A percentile compares a stretch with the other conserved stretches of the same genome.
These are phyloP conservation scores for Cystofilobasidium macerans DNA, from an alignment of 768 basidiomycete genomes.

Conservation along the genomic window DNA sequence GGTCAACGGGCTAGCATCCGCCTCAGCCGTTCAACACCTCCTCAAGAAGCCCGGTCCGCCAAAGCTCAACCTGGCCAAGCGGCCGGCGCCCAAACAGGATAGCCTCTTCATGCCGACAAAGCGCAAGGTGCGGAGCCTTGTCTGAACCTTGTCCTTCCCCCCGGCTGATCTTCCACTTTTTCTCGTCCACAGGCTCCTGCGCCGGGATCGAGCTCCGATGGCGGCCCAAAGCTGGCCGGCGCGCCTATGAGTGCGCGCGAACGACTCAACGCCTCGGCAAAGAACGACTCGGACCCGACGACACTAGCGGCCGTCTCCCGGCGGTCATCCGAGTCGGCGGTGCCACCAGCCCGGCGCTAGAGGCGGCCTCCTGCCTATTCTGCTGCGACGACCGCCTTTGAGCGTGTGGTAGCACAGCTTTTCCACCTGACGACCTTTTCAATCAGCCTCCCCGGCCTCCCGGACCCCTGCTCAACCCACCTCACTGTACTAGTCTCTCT, in stretches of 20 bases:
- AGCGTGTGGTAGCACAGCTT: too few relatives aligned
- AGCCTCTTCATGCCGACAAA: constrained; percentile 2
- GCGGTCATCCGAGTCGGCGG: too few relatives aligned
- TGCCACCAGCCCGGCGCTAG: too few relatives aligned
- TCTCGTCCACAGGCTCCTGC: not conserved
- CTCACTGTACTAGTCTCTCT: too few relatives aligned
- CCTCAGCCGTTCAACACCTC: not conserved
- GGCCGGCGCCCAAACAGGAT: not conserved
- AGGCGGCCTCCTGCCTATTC: too few relatives aligned
- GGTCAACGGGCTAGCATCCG: not conserved
- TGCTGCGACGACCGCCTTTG: too few relatives aligned
- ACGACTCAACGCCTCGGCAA: not conserved
- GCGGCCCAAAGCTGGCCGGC: not conserved
- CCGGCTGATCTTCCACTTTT: not conserved
- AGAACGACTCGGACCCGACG: not conserved
- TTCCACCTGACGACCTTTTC: too few relatives aligned
- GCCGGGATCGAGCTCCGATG: not conserved
- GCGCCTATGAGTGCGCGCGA: not conserved
- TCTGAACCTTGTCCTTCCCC: not conserved
- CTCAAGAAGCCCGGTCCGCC: not conserved
- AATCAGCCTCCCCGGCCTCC: too few relatives aligned
- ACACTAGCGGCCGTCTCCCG: not conserved
- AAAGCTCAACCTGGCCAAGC: not conserved
- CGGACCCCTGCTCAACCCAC: too few relatives aligned
- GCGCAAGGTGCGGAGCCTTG: not conserved